Conservation (phyloP, 148 eudicot species). For the Arctostaphylos glauca region DNA sequence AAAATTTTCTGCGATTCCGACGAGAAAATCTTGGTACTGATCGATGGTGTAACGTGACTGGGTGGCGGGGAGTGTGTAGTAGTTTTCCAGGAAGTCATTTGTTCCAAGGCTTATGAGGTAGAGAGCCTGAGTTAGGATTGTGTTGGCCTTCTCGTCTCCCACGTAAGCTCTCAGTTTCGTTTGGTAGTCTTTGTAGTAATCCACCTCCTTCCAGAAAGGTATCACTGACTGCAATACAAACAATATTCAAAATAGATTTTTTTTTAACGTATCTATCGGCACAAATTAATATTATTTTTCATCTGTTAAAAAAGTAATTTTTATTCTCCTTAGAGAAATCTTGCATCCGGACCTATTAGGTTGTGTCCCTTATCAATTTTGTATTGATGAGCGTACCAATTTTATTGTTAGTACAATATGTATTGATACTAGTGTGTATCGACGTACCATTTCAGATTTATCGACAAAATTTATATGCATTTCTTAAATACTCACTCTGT, state of each 20-base stretch:
- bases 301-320: too few relatives aligned
- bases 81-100: conserved; percentile 84
- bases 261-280: too few relatives aligned
- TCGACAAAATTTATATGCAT: too few relatives aligned
- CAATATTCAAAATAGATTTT: background rate
- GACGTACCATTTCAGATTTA: too few relatives aligned
- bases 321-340: too few relatives aligned
- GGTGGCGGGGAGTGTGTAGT: conserved; percentile 44
- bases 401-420: too few relatives aligned
- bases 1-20: conserved; percentile 36
- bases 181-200: conserved; percentile 72
- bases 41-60: conserved; percentile 31
- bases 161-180: conserved; percentile 35
- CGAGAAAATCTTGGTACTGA: conserved; percentile 43
- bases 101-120: conserved; percentile 70
- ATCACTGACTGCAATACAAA: conserved; percentile 53
- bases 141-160: conserved; percentile 48
- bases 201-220: conserved; percentile 77
- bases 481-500: too few relatives aligned
- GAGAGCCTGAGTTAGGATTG: conserved; percentile 42
- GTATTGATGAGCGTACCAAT: too few relatives aligned
- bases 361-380: too few relatives aligned
- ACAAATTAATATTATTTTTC: too few relatives aligned
- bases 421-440: too few relatives aligned
- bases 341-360: too few relatives aligned